These are phyloP conservation scores for Ophiocordyceps australis DNA, from an alignment of 2,329 filamentous ascomycete genomes.

Conservation along the genomic window DNA sequence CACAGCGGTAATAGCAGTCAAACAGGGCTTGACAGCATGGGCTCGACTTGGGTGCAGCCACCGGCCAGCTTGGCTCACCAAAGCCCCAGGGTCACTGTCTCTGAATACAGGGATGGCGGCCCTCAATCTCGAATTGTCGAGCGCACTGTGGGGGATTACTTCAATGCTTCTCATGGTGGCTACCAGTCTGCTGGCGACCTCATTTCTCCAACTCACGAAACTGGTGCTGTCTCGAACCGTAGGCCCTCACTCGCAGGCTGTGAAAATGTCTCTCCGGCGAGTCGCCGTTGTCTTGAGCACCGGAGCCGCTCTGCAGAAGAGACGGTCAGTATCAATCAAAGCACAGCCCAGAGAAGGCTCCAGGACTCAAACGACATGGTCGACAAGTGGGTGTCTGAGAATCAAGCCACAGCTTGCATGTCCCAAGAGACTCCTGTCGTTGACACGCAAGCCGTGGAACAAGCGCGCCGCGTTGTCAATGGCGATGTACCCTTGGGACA, in stretches of 20 bases:
- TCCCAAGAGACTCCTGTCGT: conserved; percentile 9
- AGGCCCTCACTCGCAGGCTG: conserved; percentile 20
- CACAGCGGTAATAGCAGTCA: no score
- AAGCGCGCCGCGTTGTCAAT: conserved; percentile 12
- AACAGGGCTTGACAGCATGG: no score
- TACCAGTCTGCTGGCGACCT: conserved; percentile 21
- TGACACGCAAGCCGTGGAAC: conserved; percentile 7
- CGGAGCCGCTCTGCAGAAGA: conserved; percentile 22
- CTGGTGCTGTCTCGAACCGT: conserved; percentile 15
- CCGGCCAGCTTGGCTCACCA: conserved; percentile 22
- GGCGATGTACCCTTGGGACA: conserved; percentile 25
- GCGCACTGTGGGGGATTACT: conserved; percentile 18
- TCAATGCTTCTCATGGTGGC: conserved; percentile 15
- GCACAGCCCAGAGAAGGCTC: conserved; percentile 19
- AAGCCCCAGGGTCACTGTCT: conserved; percentile 38
- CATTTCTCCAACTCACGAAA: conserved; percentile 10
- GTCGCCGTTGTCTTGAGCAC: conserved; percentile 30
- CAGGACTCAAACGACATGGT: conserved; percentile 30
- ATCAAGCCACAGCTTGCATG: conserved; percentile 10
- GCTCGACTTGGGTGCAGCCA: conserved; percentile 17
- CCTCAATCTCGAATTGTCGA: conserved; percentile 19
- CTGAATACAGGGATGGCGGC: conserved; percentile 26
- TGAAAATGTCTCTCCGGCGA: conserved; percentile 17
- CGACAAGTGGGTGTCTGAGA: conserved; percentile 26
- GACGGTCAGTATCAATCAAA: conserved; percentile 29